Percentiles rank a stretch among this genome's conserved stretches.
Evolutionary conservation across 2,329 filamentous ascomycete genomes (phyloP).

Genomic region (Clonostachys rhizophaga): DNA sequence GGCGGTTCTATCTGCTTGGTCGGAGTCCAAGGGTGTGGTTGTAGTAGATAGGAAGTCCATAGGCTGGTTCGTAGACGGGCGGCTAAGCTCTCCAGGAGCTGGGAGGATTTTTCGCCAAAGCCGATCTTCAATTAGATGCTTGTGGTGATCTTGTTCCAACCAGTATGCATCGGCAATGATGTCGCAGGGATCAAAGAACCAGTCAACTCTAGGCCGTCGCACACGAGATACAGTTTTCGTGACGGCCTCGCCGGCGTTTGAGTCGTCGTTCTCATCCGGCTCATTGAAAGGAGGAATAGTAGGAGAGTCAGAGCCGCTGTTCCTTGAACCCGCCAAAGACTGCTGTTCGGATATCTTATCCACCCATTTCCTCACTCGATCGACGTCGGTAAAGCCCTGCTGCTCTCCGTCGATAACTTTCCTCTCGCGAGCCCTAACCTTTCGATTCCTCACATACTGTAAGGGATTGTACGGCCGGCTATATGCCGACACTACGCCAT

Average conservation of each 20-base stretch:
- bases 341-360: slow-evolving; percentile 49
- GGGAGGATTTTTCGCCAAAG: slow-evolving; percentile 71
- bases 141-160: slow-evolving; percentile 80
- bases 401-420: slow-evolving; percentile 68
- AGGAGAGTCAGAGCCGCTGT: background rate
- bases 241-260: slow-evolving; percentile 27
- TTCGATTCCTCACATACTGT: slow-evolving; percentile 88
- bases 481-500: slow-evolving; percentile 11
- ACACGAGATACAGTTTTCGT: slow-evolving; percentile 49
- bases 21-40: background rate
- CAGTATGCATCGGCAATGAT: slow-evolving; percentile 87
- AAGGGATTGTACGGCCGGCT: slow-evolving; percentile 81
- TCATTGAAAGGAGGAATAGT: slow-evolving; percentile 43
- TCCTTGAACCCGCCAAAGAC: slow-evolving; percentile 12
- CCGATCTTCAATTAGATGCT: slow-evolving; percentile 74
- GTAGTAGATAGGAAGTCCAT: slow-evolving; percentile 8
- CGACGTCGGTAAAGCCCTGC: slow-evolving; percentile 73
- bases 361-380: slow-evolving; percentile 72
- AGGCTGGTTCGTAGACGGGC: slow-evolving; percentile 21
- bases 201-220: slow-evolving; percentile 74
- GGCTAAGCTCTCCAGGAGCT: slow-evolving; percentile 17
- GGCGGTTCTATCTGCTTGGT: background rate
- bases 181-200: slow-evolving; percentile 79
- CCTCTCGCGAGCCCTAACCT: slow-evolving; percentile 75
- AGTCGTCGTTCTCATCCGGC: slow-evolving; percentile 29